Evolutionary conservation across 306 rosid species (phyloP).

Genomic region (Pueraria montana): DNA sequence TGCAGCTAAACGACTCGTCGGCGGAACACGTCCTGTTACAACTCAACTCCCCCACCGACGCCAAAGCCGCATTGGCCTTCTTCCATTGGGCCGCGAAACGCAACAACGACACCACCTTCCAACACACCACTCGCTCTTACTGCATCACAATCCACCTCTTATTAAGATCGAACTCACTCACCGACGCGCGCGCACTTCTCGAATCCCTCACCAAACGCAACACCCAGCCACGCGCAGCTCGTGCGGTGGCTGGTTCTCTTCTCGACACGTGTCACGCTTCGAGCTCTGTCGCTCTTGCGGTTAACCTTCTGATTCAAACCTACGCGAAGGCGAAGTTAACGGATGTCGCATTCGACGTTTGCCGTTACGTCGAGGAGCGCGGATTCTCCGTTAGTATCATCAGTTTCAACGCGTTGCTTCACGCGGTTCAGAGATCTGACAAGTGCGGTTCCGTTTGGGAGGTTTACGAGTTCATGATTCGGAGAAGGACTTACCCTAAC

Average conservation of each 20-base stretch:
- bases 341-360: slow-evolving; percentile 61
- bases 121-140: slow-evolving; percentile 67
- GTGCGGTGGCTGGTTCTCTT: slow-evolving; percentile 64
- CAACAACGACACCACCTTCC: slow-evolving; percentile 43
- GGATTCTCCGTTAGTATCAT: slow-evolving; percentile 63
- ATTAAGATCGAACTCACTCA: slow-evolving; percentile 60
- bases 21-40: slow-evolving; percentile 62
- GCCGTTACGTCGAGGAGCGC: slow-evolving; percentile 58
- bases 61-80: slow-evolving; percentile 75
- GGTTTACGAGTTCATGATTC: slow-evolving; percentile 80
- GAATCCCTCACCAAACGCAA: slow-evolving; percentile 56
- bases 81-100: slow-evolving; percentile 79
- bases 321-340: slow-evolving; percentile 69
- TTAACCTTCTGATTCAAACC: slow-evolving; percentile 69
- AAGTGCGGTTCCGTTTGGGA: slow-evolving; percentile 61
- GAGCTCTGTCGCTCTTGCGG: slow-evolving; percentile 59
- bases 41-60: slow-evolving; percentile 68
- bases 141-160: slow-evolving; percentile 64
- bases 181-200: slow-evolving; percentile 75
- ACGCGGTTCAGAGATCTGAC: slow-evolving; percentile 65
- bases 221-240: background rate
- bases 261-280: slow-evolving; percentile 53
- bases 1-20: slow-evolving; percentile 51
- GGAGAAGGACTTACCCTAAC: slow-evolving; percentile 63
- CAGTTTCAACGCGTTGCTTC: slow-evolving; percentile 73